Conservation (phyloP, 345 rosid species). For the Balakata baccata region DNA sequence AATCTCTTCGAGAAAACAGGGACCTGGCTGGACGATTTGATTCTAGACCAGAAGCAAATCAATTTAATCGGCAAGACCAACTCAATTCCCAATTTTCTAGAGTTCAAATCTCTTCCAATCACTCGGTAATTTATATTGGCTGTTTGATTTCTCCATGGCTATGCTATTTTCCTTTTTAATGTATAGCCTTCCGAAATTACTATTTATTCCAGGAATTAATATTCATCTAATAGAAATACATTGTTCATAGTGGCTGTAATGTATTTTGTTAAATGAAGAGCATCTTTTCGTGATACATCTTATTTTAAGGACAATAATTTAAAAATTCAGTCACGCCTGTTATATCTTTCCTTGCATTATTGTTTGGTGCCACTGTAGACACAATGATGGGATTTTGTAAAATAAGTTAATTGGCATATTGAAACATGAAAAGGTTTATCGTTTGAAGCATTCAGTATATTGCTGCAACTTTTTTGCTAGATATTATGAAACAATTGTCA, state of each 20-base stretch:
- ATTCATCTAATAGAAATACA: not conserved
- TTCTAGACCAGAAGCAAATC: slow-evolving; percentile 45
- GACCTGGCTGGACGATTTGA: slow-evolving; percentile 40
- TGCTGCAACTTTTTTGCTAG: too few relatives aligned
- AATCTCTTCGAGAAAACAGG: slow-evolving; percentile 48
- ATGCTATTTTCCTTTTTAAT: not conserved
- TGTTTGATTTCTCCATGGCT: not conserved
- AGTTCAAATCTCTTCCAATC: slow-evolving; percentile 47
- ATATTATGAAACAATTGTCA: too few relatives aligned
- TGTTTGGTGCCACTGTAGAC: too few relatives aligned
- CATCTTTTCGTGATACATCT: not conserved
- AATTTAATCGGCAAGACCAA: slow-evolving; percentile 50
- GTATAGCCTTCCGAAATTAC: not conserved
- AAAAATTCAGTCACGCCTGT: too few relatives aligned
- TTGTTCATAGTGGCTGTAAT: not conserved
- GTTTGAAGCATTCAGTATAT: too few relatives aligned
- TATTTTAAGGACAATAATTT: too few relatives aligned
- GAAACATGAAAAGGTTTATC: too few relatives aligned
- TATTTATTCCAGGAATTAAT: not conserved
- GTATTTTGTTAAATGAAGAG: not conserved
- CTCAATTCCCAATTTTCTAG: slow-evolving; percentile 44
- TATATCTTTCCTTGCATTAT: too few relatives aligned
- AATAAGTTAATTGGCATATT: too few relatives aligned
- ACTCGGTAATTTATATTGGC: slow-evolving; percentile 34
- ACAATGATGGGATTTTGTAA: too few relatives aligned